Evolutionary conservation across 2,329 filamentous ascomycete species (phyloP), one percentile per base, ranked within the genome.

Genomic region (Calonectria honghensis): DNA sequence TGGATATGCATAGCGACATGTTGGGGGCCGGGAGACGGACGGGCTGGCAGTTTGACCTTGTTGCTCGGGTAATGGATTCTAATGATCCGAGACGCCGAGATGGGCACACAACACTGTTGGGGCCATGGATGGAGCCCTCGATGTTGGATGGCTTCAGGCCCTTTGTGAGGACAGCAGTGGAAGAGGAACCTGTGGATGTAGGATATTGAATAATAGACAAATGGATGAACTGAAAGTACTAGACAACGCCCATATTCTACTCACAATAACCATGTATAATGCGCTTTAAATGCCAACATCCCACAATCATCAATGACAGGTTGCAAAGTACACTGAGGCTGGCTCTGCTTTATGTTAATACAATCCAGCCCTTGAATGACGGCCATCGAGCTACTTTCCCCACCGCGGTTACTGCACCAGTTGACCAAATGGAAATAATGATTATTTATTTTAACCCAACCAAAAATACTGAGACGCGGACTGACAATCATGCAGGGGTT

Each of bases 141-240:
- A 32, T 68, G 51, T 50, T 72, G 32, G 51, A 51, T 57, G 48
- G 69, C 73, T 54, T 39, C n/a, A 32, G 57, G 24, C 57, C 57
- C 35, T 61, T 37, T 64, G 50, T 48, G 69, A 66, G 37, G 35
- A 65, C 31, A 51, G 29, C 32, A 54, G 5, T 52, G 57, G 41
- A 61, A n/a, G 67, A 70, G 16, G 41, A 57, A 65, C 35, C 68
- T 59, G 48, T 52, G 69, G 72, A 37, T 76, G 76, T 70, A 74
- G 72, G 72, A 74, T 74, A 74, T 64, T 63, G 72, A 72, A 71
- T 72, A 72, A 74, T 72, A 68, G 61, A 74, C 52, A 73, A 59
- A 64, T 72, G 45, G 41, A 52, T 54, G 41, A 48, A 61, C 24
- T 59, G 20, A 61, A 48, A 39, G 54, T 20, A 16, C 39, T 20